Base-by-base conservation (phyloP, 1,284 basidiomycete species). In the Cutaneotrichosporon arboriforme region DNA sequence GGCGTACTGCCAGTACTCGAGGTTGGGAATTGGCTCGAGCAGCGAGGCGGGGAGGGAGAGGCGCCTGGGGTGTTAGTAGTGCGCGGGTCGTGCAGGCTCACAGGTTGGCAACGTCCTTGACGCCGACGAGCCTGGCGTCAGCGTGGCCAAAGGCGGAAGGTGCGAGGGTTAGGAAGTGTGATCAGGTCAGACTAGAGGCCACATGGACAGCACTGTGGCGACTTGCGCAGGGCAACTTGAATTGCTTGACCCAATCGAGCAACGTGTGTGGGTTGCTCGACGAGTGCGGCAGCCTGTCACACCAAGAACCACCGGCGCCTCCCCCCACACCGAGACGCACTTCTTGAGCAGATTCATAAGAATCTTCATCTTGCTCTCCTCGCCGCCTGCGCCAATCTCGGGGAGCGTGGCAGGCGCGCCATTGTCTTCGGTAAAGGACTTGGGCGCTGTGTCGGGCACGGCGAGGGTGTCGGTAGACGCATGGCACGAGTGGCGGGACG, bases 1-100 rank as follows among this genome's bases (percentile, higher is more conserved):
- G 45, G 92, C 81, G 67, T 94, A 97, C 61, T 91, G 88, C 88
- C 88, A 94, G 76, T 91, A 93, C 76, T 96, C 92, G 50, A 97
- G 81, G 74, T 94, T 96, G 4, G 90, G 90, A 65, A 92, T 82
- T 4, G 91, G 91, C 68, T 94, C 90, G 37, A 94, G 81, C 46
- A 94, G 74, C 22, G 89, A 92, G 13, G 90, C 90, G 3, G 90
- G 90, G 43, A 94, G 77, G 0, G 90, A 93, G 22, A 94, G 77
- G 33, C 52, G 52, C 21, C 51, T 53, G 40, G 3, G 9, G 41
- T 38, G 42, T 44, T 13, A 44, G 42, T 5, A 12, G 26, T 26
- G 31, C 14, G 38, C 23, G 40, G 21, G 4, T 8, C 8, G 13
- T 22, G 17, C 18, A 18, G 38, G 79, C 81, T 65, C 68, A 91